Conservation (phyloP, 768 basidiomycete species). For the Clavulina sp. region DNA sequence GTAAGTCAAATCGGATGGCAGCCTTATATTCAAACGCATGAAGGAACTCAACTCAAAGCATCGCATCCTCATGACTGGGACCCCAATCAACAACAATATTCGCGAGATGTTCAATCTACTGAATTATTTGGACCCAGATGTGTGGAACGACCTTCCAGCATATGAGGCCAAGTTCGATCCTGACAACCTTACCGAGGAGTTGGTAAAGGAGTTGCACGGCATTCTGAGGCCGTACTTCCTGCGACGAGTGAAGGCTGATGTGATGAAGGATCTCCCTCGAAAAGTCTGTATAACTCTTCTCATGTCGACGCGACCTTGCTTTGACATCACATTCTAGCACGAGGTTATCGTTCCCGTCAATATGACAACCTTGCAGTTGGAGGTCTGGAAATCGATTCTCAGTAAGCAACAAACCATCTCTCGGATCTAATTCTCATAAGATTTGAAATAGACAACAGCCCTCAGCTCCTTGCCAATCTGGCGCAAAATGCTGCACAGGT, state of each 20-base stretch:
- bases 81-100: conserved; percentile 93
- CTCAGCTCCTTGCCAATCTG: conserved; percentile 45
- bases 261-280: conserved; percentile 65
- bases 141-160: conserved; percentile 59
- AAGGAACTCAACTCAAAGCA: conserved; percentile 64
- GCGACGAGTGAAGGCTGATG: conserved; percentile 84
- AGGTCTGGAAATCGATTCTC: conserved; percentile 72
- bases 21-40: conserved; percentile 63
- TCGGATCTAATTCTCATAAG: conserved; percentile 8
- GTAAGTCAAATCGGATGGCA: conserved; percentile 71
- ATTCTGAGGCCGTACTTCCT: conserved; percentile 76
- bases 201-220: conserved; percentile 61
- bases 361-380: conserved; percentile 70
- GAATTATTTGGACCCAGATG: conserved; percentile 72
- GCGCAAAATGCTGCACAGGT: conserved; percentile 13
- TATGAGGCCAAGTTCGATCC: conserved; percentile 45
- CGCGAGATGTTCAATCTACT: conserved; percentile 93
- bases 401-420: conserved; percentile 25
- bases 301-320: neutral
- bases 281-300: conserved; percentile 37
- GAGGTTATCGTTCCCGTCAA: conserved; percentile 56
- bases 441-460: conserved; percentile 41
- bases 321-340: conserved; percentile 12
- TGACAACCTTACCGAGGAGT: conserved; percentile 59
- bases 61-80: conserved; percentile 85